Evolutionary conservation across 2,329 filamentous ascomycete genomes (phyloP), one percentile per base, ranked within the genome.

Genomic region (Trichoderma gracile): DNA sequence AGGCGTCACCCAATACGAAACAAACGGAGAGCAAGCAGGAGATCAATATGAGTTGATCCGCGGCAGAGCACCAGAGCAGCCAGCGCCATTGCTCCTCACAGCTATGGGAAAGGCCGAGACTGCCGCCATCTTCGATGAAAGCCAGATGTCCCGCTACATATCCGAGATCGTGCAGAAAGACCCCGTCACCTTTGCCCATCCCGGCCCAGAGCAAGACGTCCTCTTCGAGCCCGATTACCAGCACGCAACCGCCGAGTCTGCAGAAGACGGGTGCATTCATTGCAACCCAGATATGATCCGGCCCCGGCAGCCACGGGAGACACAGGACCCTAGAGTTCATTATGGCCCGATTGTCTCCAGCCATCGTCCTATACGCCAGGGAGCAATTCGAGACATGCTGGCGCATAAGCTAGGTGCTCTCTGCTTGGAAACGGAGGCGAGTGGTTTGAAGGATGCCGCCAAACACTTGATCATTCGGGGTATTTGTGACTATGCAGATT

Each of bases 41-140:
- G 27, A 58, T 25, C 55, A 47, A 25, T 4, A 25, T 25, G n/a
- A 49, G 27, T 40, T 38, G 27, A 38, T 40, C 33, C 55, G 55
- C 27, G 23, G 55, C 27, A 49, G 1, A 9, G 27, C 40, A 3
- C 21, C n/a, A n/a, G 27, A 58, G 38, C 55, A 58, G 55, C 55
- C 55, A 38, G n/a, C 19, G 14, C 43, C 55, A 49, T 47, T 49
- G 17, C 55, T 58, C 40, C 55, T 58, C 15, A 58, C 55, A 40
- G 55, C 55, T 40, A 58, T 49, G 27, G 55, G 55, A 47, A 58
- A 58, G 55, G 55, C 55, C 1, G 55, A 58, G 43, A 58, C 55
- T 14, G 55, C 55, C 5, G 55, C 55, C 27, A 58, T 58, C 43
- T 58, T 58, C 14, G 55, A 58, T 14, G 55, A 58, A n/a, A 58